Evolutionary conservation across 192 early-diverging fungal genomes (phyloP).

Genomic region (Spizellomyces sp.): DNA sequence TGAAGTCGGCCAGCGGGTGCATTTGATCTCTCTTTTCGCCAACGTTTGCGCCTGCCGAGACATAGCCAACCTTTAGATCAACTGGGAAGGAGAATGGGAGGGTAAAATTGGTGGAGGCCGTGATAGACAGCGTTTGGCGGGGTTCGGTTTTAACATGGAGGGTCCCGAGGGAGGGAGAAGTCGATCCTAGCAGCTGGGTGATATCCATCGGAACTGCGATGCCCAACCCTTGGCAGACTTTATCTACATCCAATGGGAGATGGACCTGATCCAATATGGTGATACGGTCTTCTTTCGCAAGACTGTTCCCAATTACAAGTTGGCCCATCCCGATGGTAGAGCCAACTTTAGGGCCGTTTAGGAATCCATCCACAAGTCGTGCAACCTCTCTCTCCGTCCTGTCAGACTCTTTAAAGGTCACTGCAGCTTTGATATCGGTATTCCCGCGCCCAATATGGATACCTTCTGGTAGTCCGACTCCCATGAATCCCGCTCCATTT

Average conservation of each 20-base stretch:
- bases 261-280: slow-evolving; percentile 27
- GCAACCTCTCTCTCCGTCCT: not conserved
- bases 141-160: slow-evolving; percentile 15
- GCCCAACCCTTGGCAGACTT: slow-evolving; percentile 9
- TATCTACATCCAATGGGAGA: slow-evolving; percentile 6
- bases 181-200: not conserved
- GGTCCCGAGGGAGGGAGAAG: slow-evolving; percentile 11
- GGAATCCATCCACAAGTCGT: slow-evolving; percentile 4
- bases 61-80: slow-evolving; percentile 30
- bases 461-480: not conserved
- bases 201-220: slow-evolving; percentile 12
- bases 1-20: slow-evolving; percentile 16
- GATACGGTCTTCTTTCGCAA: slow-evolving; percentile 2
- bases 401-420: not conserved
- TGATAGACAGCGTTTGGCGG: not conserved
- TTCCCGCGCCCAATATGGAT: not conserved
- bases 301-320: slow-evolving; percentile 18
- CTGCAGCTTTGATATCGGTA: slow-evolving; percentile 8
- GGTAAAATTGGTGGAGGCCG: slow-evolving; percentile 18
- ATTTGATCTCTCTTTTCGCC: slow-evolving; percentile 6
- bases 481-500: not conserved
- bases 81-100: slow-evolving; percentile 33
- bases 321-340: slow-evolving; percentile 8
- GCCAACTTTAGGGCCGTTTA: slow-evolving; percentile 8
- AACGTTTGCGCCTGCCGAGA: slow-evolving; percentile 13